Base-by-base conservation (phyloP, 2,329 filamentous ascomycete genomes). In the Colletotrichum aenigma region DNA sequence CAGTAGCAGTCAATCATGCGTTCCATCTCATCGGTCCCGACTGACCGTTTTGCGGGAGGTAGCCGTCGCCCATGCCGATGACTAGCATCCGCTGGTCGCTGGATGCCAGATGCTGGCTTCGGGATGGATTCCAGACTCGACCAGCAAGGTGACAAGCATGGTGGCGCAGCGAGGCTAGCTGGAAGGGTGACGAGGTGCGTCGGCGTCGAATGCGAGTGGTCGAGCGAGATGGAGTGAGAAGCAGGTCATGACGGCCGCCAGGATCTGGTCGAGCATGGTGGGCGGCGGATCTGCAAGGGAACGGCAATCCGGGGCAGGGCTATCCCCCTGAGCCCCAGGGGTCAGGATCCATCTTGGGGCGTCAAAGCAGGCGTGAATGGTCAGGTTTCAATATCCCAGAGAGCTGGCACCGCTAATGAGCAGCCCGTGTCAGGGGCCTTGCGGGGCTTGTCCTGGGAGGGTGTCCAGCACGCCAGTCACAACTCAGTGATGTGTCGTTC, bases 201-300 rank as follows among this genome's bases (percentile, higher is more conserved):
- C 18, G 26, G 4, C 52, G 58, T 64, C 56, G 56, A 28, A 43
- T 48, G 70, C 36, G 21, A 64, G 64, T 68, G 70, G 71, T 58
- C 18, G 64, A 68, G 61, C 7, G 64, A 64, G 56, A 75, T 72
- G 73, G 73, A 75, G 73, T 73, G 73, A 55, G 60, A 75, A 73
- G 70, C 70, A 75, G 70, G 64, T 26, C 48, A 36, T 6, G 30
- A 73, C 13, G 28, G 58, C 26, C 13, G 24, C 69, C 26, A 69
- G 73, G 73, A 72, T 67, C 21, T 62, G 18, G 69, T 75, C 68
- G 61, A 30, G 62, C 38, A 30, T 28, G 71, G 52, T 72, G 55
- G 30, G 43, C 32, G 56, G 70, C 43, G 58, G 73, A 75, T 68
- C 72, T 66, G 68, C 72, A 75, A 56, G 72, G 72, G 55, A 70